Base-by-base conservation (phyloP, 371 early-diverging fungal species). In the Nematocida sp. region DNA sequence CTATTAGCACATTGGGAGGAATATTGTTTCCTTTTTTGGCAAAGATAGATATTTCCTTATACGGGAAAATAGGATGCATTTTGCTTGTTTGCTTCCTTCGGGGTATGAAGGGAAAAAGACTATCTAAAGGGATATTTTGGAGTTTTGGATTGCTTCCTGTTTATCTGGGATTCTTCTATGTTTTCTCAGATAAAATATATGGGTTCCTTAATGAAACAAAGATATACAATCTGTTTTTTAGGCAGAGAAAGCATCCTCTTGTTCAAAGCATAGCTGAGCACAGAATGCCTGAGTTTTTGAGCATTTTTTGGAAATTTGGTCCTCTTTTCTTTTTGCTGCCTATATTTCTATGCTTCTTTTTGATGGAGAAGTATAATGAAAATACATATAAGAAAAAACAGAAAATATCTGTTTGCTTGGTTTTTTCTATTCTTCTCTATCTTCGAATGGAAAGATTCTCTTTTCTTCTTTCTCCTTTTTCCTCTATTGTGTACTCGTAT, bases 391-490 rank as follows among this genome's bases (percentile, higher is more conserved):
- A 0, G 32, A 56, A 45, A 56, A 59, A 38, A 36, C 67, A 18
- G 28, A n/a, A 25, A 57, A 32, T 47, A 16, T 60, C 26, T 16
- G 7, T 38, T 36, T 68, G 20, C n/a, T 38, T 40, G 23, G 61
- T 45, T 38, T 28, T 71, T 7, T 61, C 63, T 18, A 20, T 35
- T 16, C 11, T 30, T 13, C 9, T 71, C 11, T 71, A 47, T 35
- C 18, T 71, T 28, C n/a, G 20, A 5, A 71, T 71, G 75, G 75
- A 71, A 32, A 49, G 75, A 49, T 71, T 71, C 48, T 39, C 75
- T 13, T 59, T 71, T 35, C 63, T 71, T 9, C 16, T 50, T 3
- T 20, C 61, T 23, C 75, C 75, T 5, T 71, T 71, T 28, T 30
- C 59, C 4, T 39, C 75, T 5, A 28, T 71, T 2, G 11, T 51